Evolutionary conservation across 176 grass and related monocot species (phyloP), one percentile per base, ranked within the genome.

Genomic region (Oryza officinalis): DNA sequence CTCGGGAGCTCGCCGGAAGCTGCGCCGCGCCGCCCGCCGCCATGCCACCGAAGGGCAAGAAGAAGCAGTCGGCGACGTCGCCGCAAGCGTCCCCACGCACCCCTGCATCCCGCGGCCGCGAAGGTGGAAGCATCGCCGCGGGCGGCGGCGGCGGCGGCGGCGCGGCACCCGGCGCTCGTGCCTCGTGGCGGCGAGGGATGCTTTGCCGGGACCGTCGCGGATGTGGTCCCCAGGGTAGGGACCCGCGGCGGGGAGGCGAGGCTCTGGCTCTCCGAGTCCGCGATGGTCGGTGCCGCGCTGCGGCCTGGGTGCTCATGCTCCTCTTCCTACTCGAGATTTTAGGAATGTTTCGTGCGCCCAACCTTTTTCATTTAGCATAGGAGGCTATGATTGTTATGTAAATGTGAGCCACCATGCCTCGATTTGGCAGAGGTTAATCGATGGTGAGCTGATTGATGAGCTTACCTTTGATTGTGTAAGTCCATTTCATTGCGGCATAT

Each of bases 41-140:
- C 67, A 94, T 92, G 92, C 87, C 89, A 28, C 76, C 87, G 9
- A 94, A 87, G 80, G 69, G 84, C 52, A 92, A 92, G 90, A 95
- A 84, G 83, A 80, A 80, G 65, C 80, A 30, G 27, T 43, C 72
- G 22, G 4, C 75, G 13, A 63, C 72, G 12, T 76, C 84, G 17
- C 84, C 73, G 2, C 70, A 74, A 27, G 52, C 31, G 25, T 86
- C 93, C 38, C 88, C 84, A 0, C 63, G 85, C 73, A 89, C 87
- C 27, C 90, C 87, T 1, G 20, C 83, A 2, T 87, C 80, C 20
- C 41, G 65, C 7, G 65, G 64, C n/a, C 9, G 30, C 33, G 37
- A 38, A 1, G 65, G 13, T 18, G 31, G 47, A 64, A 50, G 60
- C 41, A 7, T 38, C 37, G 37, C 37, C 37, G 35, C 35, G 35